phyloP scores from a whole-genome alignment of 2,329 filamentous ascomycete species.

The Didymella arachidicola region DNA sequence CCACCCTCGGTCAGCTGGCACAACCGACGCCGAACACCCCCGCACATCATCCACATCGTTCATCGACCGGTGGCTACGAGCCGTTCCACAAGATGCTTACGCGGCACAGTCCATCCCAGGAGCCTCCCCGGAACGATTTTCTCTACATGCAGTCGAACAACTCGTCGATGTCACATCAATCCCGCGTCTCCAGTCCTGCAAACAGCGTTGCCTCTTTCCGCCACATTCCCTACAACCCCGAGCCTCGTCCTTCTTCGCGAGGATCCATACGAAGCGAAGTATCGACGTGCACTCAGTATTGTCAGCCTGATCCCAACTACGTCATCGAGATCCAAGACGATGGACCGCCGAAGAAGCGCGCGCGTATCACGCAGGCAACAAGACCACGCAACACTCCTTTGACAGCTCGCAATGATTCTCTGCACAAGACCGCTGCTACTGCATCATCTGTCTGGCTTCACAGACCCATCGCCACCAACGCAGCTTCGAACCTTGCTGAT shows the following conservation, averaged over 20 bases:
- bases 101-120: constrained; percentile 39
- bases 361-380: constrained; percentile 76
- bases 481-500: constrained; percentile 61
- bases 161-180: constrained; percentile 45
- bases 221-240: constrained; percentile 41
- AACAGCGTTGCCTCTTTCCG: constrained; percentile 51
- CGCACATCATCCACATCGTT: constrained; percentile 30
- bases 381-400: constrained; percentile 77
- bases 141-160: constrained; percentile 38
- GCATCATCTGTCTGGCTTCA: constrained; percentile 87
- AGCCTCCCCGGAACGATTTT: constrained; percentile 36
- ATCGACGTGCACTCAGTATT: constrained; percentile 29
- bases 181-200: constrained; percentile 56
- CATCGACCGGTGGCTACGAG: constrained; percentile 42
- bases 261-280: constrained; percentile 48
- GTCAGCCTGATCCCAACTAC: constrained; percentile 32
- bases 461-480: constrained; percentile 69
- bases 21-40: constrained; percentile 32
- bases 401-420: constrained; percentile 75
- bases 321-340: constrained; percentile 54
- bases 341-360: constrained; percentile 75
- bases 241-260: constrained; percentile 51
- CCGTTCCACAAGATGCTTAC: constrained; percentile 51
- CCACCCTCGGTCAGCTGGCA: constrained; percentile 50
- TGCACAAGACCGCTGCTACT: constrained; percentile 89